These are phyloP conservation scores for Apiospora malaysiana DNA, from an alignment of 2,329 filamentous ascomycete genomes.

Conservation along the genomic window DNA sequence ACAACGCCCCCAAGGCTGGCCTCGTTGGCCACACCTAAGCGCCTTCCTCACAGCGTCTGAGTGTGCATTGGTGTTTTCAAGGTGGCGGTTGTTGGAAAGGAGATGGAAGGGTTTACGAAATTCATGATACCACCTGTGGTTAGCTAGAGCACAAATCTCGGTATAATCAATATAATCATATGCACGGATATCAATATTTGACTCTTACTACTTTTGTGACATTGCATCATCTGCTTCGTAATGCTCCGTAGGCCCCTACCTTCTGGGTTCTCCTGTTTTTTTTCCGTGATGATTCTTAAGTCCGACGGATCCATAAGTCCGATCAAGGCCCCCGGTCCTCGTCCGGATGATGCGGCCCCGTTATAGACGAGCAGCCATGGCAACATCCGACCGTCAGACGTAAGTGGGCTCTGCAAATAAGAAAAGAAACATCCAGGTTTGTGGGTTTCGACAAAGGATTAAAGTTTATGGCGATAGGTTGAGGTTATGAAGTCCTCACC, in stretches of 20 bases:
- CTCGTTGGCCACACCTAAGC: slow-evolving; percentile 45
- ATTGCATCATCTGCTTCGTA: background rate
- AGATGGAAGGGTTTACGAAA: background rate
- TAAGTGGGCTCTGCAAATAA: background rate
- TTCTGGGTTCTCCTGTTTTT: too few relatives aligned
- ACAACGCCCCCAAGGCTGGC: slow-evolving; percentile 44
- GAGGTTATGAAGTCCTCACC: background rate
- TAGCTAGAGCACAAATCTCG: background rate
- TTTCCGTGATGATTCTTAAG: background rate
- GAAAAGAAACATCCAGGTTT: background rate
- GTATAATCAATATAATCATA: slow-evolving; percentile 17
- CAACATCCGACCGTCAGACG: background rate
- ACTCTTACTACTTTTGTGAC: background rate
- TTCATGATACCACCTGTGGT: background rate
- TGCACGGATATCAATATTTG: background rate
- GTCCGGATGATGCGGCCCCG: background rate
- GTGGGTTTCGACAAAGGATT: background rate
- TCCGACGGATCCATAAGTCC: background rate
- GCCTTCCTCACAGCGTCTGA: background rate
- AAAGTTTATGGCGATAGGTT: background rate
- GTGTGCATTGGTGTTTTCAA: background rate
- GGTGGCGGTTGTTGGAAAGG: background rate
- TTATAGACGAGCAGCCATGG: background rate
- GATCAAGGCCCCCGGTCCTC: background rate
- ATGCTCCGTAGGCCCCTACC: too few relatives aligned